Percentiles rank a stretch among this genome's conserved stretches.
Conservation (phyloP, 768 basidiomycete species). For the Multifurca ochricompacta region DNA sequence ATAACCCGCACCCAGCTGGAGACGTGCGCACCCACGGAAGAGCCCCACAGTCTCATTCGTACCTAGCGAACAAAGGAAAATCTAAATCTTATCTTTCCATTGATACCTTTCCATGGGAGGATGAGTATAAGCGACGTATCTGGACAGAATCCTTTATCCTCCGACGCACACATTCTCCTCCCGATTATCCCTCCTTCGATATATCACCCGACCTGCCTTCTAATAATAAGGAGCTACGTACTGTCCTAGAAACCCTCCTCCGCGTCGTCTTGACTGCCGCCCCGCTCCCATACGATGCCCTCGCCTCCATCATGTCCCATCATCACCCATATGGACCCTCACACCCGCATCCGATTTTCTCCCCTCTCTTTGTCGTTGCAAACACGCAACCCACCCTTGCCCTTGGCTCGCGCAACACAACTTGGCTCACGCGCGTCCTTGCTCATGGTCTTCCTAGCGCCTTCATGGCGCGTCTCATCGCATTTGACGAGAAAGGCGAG, state of each 20-base stretch:
- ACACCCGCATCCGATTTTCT: slow-evolving; percentile 25
- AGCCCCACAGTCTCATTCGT: not conserved
- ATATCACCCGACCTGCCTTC: not conserved
- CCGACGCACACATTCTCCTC: slow-evolving; percentile 4
- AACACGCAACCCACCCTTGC: slow-evolving; percentile 13
- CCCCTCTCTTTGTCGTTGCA: slow-evolving; percentile 29
- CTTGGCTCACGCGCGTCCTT: slow-evolving; percentile 31
- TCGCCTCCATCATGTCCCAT: slow-evolving; percentile 13
- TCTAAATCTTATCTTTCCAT: not conserved
- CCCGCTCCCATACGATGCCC: slow-evolving; percentile 25
- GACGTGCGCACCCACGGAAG: not conserved
- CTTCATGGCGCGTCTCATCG: slow-evolving; percentile 18
- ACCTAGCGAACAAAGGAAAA: not conserved
- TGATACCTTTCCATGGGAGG: slow-evolving; percentile 22
- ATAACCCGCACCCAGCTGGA: slow-evolving; percentile 25
- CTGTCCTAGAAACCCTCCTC: slow-evolving; percentile 29
- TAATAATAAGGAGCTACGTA: slow-evolving; percentile 16
- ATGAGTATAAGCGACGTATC: slow-evolving; percentile 23
- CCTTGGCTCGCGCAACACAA: slow-evolving; percentile 27
- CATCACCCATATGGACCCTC: not conserved
- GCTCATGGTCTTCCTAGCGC: slow-evolving; percentile 30
- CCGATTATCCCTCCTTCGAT: not conserved
- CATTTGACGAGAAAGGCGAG: slow-evolving; percentile 24
- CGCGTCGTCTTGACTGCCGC: slow-evolving; percentile 29
- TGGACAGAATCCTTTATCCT: slow-evolving; percentile 25